Evolutionary conservation across 1,284 basidiomycete species (phyloP).

Genomic region (Leccinum variabile): DNA sequence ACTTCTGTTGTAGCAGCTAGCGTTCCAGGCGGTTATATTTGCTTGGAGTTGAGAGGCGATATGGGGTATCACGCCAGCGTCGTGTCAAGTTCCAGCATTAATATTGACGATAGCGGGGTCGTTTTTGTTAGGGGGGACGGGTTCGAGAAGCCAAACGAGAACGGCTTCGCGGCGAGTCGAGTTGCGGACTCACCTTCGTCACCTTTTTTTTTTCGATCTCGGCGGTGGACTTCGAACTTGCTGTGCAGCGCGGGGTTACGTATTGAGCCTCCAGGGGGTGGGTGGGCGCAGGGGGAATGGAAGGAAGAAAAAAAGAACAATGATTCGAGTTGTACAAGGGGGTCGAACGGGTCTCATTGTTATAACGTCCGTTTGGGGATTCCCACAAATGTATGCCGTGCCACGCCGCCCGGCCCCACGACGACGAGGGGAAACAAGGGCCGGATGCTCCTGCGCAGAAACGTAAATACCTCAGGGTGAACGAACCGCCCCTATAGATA

Average conservation of each 20-base stretch:
- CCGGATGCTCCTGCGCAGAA: background rate
- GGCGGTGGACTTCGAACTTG: background rate
- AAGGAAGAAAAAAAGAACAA: background rate
- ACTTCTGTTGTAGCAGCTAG: background rate
- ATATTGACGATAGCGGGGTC: background rate
- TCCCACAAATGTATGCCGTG: background rate
- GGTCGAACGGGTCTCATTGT: background rate
- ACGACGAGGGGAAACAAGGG: background rate
- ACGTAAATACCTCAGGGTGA: slow-evolving; percentile 10
- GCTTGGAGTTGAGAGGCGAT: background rate
- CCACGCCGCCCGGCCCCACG: background rate
- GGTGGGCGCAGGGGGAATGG: background rate
- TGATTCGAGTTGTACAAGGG: background rate
- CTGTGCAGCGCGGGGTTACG: background rate
- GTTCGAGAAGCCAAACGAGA: background rate
- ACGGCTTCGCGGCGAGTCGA: background rate
- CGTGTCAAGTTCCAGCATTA: background rate
- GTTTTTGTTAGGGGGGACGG: background rate
- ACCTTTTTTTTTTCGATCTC: background rate
- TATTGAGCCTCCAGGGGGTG: background rate
- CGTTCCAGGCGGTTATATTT: background rate
- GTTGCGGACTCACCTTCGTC: background rate
- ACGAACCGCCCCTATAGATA: slow-evolving; percentile 12
- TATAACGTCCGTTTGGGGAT: background rate
- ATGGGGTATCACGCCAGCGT: background rate